Evolutionary conservation across 805 yeast genomes (phyloP), one percentile per base, ranked within the genome.

Genomic region (Scheffersomyces ergatensis): DNA sequence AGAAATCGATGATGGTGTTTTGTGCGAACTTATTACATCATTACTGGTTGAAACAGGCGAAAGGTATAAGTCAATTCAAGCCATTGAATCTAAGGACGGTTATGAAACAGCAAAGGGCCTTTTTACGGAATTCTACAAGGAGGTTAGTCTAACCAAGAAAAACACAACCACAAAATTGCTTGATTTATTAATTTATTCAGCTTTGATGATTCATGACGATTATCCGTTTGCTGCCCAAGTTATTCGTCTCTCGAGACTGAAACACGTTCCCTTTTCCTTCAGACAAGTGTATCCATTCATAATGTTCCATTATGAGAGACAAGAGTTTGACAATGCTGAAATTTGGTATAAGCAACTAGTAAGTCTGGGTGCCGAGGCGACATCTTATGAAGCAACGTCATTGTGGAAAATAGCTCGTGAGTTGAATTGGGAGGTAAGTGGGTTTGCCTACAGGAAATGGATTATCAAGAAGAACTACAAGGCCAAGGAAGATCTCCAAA

Each of bases 261-360:
- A 41, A 15, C 53, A 54, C 3, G 36, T 65, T 11, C 70, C 72
- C n/a, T 54, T 64, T 18, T 56, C 73, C 0, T 66, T 69, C 48
- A 60, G 63, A 41, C 74, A 68, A 39, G 45, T 67, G 1, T 64
- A 54, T 38, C 74, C 76, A 0, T 63, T 70, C 30, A 61, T 70
- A 14, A 49, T 50, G 44, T 62, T 58, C 45, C 72, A 70, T 45
- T 64, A 65, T 44, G 40, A 45, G 16, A 50, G 59, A 16, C 49
- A 53, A 11, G 68, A 67, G 36, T 46, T 43, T 44, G 54, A 57
- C 2, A 45, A 37, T n/a, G 70, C 74, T 3, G 57, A 61, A 33
- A 27, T 54, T 12, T 70, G 75, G 75, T 70, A 65, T 46, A 50
- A 56, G 12, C 53, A 65, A 19, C 46, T 70, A 15, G 58, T 62